Conservation (phyloP, 768 basidiomycete species). For the Tulasnella sp. region DNA sequence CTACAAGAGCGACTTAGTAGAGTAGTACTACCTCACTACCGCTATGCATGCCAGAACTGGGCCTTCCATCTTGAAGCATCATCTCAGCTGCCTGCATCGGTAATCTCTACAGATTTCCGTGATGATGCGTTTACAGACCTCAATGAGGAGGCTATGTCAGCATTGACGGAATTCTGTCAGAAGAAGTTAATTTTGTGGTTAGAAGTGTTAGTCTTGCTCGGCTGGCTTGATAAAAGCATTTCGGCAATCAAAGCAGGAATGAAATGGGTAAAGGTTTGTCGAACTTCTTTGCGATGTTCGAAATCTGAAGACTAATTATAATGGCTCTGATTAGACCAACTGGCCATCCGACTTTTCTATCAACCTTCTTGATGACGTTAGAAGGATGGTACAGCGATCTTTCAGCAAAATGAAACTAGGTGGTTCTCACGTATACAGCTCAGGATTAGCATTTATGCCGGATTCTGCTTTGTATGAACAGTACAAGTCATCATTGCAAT, state of each 20-base stretch:
- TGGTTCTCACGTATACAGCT: background rate
- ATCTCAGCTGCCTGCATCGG: no score
- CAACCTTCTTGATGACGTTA: background rate
- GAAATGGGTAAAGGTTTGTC: background rate
- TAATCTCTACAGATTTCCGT: no score
- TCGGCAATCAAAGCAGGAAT: background rate
- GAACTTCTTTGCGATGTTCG: background rate
- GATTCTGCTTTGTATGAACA: background rate
- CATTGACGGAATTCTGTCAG: no score
- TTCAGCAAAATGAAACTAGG: background rate
- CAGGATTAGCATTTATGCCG: constrained; percentile 4
- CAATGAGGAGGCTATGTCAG: background rate
- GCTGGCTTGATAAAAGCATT: background rate
- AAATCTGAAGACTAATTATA: no score
- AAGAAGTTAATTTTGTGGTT: constrained; percentile 1
- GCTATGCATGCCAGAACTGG: background rate
- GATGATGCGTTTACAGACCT: background rate
- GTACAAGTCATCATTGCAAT: no score
- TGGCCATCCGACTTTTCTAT: no score
- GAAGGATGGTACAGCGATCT: background rate
- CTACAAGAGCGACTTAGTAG: background rate
- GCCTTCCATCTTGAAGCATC: constrained; percentile 1
- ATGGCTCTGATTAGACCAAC: no score
- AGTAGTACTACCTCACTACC: background rate
- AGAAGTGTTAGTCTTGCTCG: background rate